These are phyloP conservation scores for Brassica juncea DNA, from an alignment of 345 rosid genomes.

Conservation along the genomic window DNA sequence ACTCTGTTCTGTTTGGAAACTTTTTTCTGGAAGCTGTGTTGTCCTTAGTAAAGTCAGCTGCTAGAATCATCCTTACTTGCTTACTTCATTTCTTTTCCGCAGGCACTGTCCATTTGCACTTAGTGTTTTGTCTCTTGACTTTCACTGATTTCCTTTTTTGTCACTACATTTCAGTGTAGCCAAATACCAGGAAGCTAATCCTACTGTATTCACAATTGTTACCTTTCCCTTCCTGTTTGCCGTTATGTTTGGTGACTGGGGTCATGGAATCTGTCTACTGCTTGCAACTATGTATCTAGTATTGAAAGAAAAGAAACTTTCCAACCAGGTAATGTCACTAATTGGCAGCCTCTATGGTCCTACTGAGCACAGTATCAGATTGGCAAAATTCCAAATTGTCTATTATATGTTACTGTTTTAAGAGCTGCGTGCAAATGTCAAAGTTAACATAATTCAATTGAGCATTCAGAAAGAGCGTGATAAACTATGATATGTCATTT, in stretches of 20 bases:
- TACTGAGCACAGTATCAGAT: conserved; percentile 4
- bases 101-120: conserved; percentile 1
- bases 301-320: conserved; percentile 82
- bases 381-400: conserved; percentile 2
- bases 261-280: conserved; percentile 95
- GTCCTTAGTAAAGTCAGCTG: not conserved
- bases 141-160: not conserved
- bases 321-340: conserved; percentile 71
- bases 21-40: not conserved
- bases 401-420: not conserved
- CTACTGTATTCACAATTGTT: conserved; percentile 83
- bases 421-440: conserved; percentile 6
- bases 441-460: not conserved
- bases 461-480: not conserved
- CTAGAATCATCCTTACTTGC: conserved; percentile 28
- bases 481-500: not conserved
- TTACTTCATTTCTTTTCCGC: not conserved
- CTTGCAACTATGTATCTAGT: conserved; percentile 68
- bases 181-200: conserved; percentile 92
- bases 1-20: not conserved
- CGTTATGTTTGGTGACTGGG: conserved; percentile 99
- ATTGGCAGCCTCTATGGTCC: not conserved
- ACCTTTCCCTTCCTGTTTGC: conserved; percentile 99
- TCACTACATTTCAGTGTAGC: conserved; percentile 70
- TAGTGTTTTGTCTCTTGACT: not conserved